These are phyloP conservation scores for Acacia acuminata DNA, from an alignment of 306 rosid genomes.

Conservation along the genomic window DNA sequence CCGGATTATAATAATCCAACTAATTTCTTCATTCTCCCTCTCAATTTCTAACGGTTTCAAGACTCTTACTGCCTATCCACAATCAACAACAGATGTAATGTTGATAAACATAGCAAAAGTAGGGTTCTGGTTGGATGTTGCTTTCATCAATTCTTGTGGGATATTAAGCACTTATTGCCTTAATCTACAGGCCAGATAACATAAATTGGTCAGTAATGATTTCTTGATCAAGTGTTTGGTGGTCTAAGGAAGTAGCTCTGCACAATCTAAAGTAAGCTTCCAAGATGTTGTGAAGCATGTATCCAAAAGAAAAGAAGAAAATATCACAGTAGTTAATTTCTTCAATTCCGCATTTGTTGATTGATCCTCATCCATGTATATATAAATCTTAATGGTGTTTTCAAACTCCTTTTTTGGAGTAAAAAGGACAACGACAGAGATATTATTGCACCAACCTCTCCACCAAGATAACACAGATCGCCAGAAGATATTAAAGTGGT, in stretches of 20 bases:
- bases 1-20: neutral
- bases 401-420: neutral
- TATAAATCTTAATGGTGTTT: neutral
- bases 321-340: neutral
- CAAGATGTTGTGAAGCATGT: neutral
- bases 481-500: constrained; percentile 72
- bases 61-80: neutral
- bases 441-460: constrained; percentile 61
- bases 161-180: neutral
- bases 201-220: neutral
- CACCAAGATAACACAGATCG: constrained; percentile 84
- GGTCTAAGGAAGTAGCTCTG: neutral
- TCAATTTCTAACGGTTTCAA: neutral
- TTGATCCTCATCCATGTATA: neutral
- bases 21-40: neutral
- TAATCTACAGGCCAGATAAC: neutral
- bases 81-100: neutral
- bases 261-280: neutral
- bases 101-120: neutral
- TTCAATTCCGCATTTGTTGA: neutral
- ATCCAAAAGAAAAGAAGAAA: neutral
- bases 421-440: neutral
- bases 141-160: neutral
- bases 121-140: neutral
- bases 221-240: neutral